Conservation (phyloP, 1,139 yeast species). For the Ogataea hybrid region DNA sequence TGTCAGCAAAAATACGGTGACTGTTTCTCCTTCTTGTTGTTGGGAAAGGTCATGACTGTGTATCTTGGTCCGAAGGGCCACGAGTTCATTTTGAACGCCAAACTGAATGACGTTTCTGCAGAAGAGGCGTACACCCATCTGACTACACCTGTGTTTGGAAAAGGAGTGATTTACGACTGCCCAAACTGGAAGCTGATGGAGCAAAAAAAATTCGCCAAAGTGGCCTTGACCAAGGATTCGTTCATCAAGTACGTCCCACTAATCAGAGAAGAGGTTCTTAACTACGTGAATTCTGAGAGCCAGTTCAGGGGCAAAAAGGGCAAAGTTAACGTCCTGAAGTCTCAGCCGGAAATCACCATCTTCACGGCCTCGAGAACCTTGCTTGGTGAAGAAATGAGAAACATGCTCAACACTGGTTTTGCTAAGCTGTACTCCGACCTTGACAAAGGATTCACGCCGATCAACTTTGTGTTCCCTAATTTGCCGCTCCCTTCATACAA, state of each 20-base stretch:
- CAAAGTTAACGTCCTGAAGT: conserved; percentile 65
- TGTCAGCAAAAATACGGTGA: conserved; percentile 87
- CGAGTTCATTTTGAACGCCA: conserved; percentile 92
- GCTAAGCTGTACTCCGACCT: conserved; percentile 86
- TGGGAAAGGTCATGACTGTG: conserved; percentile 94
- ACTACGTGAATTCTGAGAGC: conserved; percentile 51
- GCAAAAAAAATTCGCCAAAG: conserved; percentile 93
- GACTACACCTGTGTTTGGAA: conserved; percentile 96
- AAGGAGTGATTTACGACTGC: conserved; percentile 96
- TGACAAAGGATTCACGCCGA: conserved; percentile 95
- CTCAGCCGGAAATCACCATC: conserved; percentile 94
- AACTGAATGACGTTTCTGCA: conserved; percentile 86
- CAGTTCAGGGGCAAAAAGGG: conserved; percentile 42
- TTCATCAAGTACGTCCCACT: conserved; percentile 85
- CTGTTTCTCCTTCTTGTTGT: conserved; percentile 80
- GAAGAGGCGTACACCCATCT: conserved; percentile 94
- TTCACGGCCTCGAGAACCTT: conserved; percentile 93
- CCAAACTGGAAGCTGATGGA: conserved; percentile 94
- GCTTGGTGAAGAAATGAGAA: conserved; percentile 89
- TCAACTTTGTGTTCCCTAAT: conserved; percentile 93
- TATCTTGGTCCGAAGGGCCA: conserved; percentile 97
- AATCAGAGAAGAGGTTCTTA: conserved; percentile 72
- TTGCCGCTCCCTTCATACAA: conserved; percentile 85
- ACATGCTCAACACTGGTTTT: conserved; percentile 75
- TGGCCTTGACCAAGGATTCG: conserved; percentile 82